Conservation (phyloP, 768 basidiomycete species). For the Psilocybe azurescens region DNA sequence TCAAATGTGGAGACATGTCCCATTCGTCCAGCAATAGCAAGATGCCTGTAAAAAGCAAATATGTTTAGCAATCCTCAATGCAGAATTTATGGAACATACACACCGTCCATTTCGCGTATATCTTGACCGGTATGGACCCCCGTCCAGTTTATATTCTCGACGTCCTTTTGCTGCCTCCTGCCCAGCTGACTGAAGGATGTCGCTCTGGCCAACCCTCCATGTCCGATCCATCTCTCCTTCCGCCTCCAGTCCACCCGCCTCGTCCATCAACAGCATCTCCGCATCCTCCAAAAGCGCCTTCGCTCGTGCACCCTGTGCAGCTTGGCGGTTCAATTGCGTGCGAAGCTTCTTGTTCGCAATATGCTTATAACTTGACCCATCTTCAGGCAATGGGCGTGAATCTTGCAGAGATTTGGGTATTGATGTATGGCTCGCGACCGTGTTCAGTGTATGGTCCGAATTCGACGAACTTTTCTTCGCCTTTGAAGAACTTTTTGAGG, state of each 20-base stretch:
- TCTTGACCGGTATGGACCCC: constrained; percentile 82
- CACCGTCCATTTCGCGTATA: constrained; percentile 94
- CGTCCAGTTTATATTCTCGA: constrained; percentile 81
- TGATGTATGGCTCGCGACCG: constrained; percentile 61
- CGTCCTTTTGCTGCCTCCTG: constrained; percentile 78
- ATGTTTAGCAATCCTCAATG: not conserved
- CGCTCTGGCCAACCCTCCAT: constrained; percentile 85
- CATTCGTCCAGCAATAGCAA: constrained; percentile 81
- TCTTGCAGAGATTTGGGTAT: constrained; percentile 74
- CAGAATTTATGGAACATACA: constrained; percentile 5
- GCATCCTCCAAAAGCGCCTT: constrained; percentile 71
- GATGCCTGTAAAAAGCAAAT: constrained; percentile 54
- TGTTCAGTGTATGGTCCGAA: constrained; percentile 59
- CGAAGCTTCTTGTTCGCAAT: constrained; percentile 80
- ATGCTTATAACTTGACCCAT: constrained; percentile 56
- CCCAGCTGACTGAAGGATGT: constrained; percentile 70
- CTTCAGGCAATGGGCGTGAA: constrained; percentile 49
- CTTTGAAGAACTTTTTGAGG: constrained; percentile 24
- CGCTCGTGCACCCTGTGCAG: constrained; percentile 63
- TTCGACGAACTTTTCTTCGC: constrained; percentile 30
- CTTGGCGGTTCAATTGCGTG: constrained; percentile 66
- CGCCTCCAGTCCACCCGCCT: constrained; percentile 73
- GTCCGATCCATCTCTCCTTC: constrained; percentile 87
- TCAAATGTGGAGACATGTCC: constrained; percentile 96
- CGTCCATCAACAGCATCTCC: constrained; percentile 70